Percentiles rank a stretch among this genome's conserved stretches.
Conservation (phyloP, 352 stramenopile genomes). For the Globisporangium mamillatum region DNA sequence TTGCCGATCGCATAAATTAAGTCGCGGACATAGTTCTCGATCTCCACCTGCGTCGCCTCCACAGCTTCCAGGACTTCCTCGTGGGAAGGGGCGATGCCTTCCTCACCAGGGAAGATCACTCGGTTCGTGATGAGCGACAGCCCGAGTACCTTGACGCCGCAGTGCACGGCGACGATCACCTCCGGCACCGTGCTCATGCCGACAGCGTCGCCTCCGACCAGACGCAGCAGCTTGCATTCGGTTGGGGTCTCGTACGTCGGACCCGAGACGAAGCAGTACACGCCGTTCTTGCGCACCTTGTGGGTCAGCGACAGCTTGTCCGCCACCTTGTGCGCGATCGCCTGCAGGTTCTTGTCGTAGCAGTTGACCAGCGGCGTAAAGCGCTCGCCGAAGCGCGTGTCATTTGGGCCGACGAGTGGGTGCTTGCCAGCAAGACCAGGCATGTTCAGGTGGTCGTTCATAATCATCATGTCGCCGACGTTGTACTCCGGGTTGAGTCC, state of each 20-base stretch:
- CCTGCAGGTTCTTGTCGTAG: conserved; percentile 90
- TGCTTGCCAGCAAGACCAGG: conserved; percentile 92
- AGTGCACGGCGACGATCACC: conserved; percentile 95
- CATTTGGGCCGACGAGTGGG: conserved; percentile 94
- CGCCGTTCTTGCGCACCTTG: conserved; percentile 83
- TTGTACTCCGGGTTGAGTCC: conserved; percentile 93
- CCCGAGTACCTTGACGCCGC: conserved; percentile 93
- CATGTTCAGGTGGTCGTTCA: conserved; percentile 96
- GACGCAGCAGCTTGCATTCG: conserved; percentile 92
- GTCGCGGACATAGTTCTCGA: conserved; percentile 50
- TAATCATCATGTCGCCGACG: conserved; percentile 96
- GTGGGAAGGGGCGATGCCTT: conserved; percentile 84
- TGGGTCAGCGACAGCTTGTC: conserved; percentile 75
- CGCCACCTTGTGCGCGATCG: conserved; percentile 77
- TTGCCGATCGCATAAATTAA: conserved; percentile 44
- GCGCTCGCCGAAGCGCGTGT: conserved; percentile 91
- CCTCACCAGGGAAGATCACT: conserved; percentile 80
- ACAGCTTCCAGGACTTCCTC: conserved; percentile 92
- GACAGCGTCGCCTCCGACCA: conserved; percentile 91
- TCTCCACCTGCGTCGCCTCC: conserved; percentile 56
- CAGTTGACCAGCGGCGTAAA: conserved; percentile 95
- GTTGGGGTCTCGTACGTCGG: conserved; percentile 96
- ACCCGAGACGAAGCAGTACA: conserved; percentile 96
- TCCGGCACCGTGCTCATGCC: conserved; percentile 97
- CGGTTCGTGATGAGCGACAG: conserved; percentile 97